phyloP scores from a whole-genome alignment of 192 early-diverging fungal genomes.

The Coemansia sp. region DNA sequence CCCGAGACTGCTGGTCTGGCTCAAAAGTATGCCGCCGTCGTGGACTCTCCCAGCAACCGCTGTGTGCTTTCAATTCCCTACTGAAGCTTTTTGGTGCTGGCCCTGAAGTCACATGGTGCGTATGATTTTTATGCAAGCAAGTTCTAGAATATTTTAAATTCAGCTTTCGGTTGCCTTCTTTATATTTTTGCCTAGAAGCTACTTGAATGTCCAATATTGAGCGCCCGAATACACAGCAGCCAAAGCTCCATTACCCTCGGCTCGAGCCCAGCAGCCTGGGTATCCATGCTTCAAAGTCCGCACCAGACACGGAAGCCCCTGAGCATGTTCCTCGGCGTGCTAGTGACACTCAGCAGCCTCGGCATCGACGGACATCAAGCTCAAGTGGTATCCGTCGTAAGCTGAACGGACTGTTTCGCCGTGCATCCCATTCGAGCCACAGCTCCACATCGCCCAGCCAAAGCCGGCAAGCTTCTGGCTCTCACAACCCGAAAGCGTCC shows the following conservation, averaged over 20 bases:
- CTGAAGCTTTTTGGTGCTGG: not conserved
- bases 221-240: not conserved
- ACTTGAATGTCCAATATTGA: not conserved
- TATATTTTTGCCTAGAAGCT: not conserved
- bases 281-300: not conserved
- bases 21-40: slow-evolving; percentile 9
- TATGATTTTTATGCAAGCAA: too few species aligned
- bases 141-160: too few species aligned
- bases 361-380: slow-evolving; percentile 13
- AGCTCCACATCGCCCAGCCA: not conserved
- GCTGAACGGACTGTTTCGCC: slow-evolving; percentile 21
- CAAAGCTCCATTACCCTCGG: not conserved
- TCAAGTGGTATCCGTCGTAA: slow-evolving; percentile 7
- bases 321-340: not conserved
- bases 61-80: slow-evolving; percentile 27
- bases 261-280: not conserved
- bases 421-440: slow-evolving; percentile 2
- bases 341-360: not conserved
- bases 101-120: too few species aligned
- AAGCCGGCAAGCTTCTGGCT: not conserved
- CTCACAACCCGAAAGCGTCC: not conserved
- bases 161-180: too few species aligned
- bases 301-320: slow-evolving; percentile 1
- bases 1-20: slow-evolving; percentile 15
- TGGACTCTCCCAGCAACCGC: slow-evolving; percentile 26